Base-by-base conservation (phyloP, 1,139 yeast species). In the Entelexis paramagnoliae region DNA sequence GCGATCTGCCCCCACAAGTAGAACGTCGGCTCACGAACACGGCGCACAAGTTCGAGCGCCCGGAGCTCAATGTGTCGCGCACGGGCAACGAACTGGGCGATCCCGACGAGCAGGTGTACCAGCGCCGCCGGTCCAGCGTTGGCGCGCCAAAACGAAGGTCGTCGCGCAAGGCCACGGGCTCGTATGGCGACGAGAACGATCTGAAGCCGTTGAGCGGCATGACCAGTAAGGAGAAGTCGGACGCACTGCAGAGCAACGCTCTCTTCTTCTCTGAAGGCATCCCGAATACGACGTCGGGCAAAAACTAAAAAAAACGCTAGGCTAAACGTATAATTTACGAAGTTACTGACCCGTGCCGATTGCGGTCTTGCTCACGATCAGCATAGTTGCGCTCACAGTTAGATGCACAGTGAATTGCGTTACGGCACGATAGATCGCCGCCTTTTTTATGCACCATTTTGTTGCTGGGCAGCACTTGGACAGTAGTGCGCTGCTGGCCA, bases 21-120 rank as follows among this genome's bases (percentile, higher is more conserved):
- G 72, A 69, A 59, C 68, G 72, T 20, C 60, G 65, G 10, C 58
- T 68, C 42, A 67, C 71, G 6, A 58, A 57, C 52, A 66, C 71
- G 13, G 46, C 59, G 43, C 71, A 68, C 60, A 65, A 67, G 60
- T 58, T 61, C 17, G 70, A 68, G 53, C 59, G 51, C 22, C 56
- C 60, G 11, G 62, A 52, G 29, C 36, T 47, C 24, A 39, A 41
- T 32, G 52, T 52, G 7, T 46, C 51, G 10, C 60, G 63, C 48
- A 60, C 62, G 16, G 66, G 64, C 39, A 59, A 59, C 34, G 67
- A 64, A 48, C 59, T 61, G 3, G 62, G 57, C 13, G 62, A 56
- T 28, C 55, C 59, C 28, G 46, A 56, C 24, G 58, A 64, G 26
- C 59, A 58, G 17, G 60, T 62, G n/a, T 43, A 63, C 20, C 57